phyloP scores from a whole-genome alignment of 257 asterid species.

The Vinca minor region DNA sequence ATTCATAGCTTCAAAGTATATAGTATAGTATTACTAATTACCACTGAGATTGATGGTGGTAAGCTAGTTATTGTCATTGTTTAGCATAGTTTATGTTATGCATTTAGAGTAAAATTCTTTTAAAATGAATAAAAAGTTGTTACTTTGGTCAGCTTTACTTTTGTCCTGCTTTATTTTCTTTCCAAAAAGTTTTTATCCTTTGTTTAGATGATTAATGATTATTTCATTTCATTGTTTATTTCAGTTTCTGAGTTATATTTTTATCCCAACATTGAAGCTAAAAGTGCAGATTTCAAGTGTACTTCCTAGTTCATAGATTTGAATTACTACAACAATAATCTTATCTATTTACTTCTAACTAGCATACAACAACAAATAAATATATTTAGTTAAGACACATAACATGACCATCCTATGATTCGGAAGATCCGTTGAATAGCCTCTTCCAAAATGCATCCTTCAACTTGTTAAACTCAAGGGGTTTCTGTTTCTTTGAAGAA shows the following conservation, averaged over 20 bases:
- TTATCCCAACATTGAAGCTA: neutral
- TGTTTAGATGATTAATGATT: neutral
- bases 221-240: neutral
- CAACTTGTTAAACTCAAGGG: constrained; percentile 21
- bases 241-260: neutral
- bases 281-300: constrained; percentile 13
- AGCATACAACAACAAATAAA: constrained; percentile 4
- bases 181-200: too few relatives aligned
- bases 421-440: constrained; percentile 41
- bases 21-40: too few relatives aligned
- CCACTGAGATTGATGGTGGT: too few relatives aligned
- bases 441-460: constrained; percentile 52
- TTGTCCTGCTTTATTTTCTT: neutral
- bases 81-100: neutral
- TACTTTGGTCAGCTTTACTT: neutral
- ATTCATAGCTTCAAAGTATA: too few relatives aligned
- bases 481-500: constrained; percentile 33
- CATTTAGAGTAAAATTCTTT: neutral
- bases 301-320: neutral
- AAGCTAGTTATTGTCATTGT: too few relatives aligned
- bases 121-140: constrained; percentile 4
- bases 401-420: constrained; percentile 11
- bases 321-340: neutral
- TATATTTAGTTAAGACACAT: neutral
- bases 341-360: constrained; percentile 10